A percentile compares a stretch with the other conserved stretches of the same genome.
Conservation (phyloP, 805 yeast species). For the Kuraishia ogatae region DNA sequence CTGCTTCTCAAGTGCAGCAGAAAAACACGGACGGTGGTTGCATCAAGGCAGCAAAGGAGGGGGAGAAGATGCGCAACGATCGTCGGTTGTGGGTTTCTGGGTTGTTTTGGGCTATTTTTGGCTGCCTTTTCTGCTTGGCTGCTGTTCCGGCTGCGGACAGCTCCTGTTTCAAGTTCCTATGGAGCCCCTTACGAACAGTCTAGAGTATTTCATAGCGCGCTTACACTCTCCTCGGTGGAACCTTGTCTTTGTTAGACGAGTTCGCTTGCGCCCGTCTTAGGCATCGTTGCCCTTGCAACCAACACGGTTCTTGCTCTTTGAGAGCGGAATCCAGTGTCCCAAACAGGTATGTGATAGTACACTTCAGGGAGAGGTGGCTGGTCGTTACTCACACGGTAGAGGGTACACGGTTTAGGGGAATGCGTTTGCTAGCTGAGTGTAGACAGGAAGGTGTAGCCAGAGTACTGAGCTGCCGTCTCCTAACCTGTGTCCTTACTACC, state of each 20-base stretch:
- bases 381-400: background rate
- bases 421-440: too few species aligned
- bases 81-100: background rate
- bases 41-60: background rate
- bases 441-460: too few species aligned
- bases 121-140: background rate
- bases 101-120: background rate
- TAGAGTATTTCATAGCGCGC: background rate
- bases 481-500: too few species aligned
- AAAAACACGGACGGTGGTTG: background rate
- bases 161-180: background rate
- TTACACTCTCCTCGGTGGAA: background rate
- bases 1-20: background rate
- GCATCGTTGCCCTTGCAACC: background rate
- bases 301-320: background rate
- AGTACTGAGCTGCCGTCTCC: too few species aligned
- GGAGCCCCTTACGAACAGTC: background rate
- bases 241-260: background rate
- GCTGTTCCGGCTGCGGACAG: background rate
- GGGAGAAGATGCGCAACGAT: background rate
- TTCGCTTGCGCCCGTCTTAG: background rate
- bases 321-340: background rate
- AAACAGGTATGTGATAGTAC: background rate
- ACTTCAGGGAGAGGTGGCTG: background rate
- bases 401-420: too few species aligned